Evolutionary conservation across 2,329 filamentous ascomycete genomes (phyloP).

Genomic region (Colletotrichum cereale): DNA sequence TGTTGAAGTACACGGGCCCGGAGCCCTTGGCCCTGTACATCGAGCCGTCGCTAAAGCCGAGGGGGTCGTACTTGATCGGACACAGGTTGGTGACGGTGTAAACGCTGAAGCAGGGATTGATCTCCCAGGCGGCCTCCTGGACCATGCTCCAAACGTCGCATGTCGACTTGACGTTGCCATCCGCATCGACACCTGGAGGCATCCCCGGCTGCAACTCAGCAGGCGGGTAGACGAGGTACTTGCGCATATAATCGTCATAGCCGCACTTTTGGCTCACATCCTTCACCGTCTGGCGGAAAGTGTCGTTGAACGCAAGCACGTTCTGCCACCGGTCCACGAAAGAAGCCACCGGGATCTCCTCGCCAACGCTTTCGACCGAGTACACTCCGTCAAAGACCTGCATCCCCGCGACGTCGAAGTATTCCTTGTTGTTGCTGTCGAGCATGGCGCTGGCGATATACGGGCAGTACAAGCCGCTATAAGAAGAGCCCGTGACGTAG

Average conservation of each 20-base stretch:
- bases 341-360: slow-evolving; percentile 63
- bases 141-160: slow-evolving; percentile 71
- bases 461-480: slow-evolving; percentile 76
- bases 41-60: slow-evolving; percentile 76
- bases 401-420: slow-evolving; percentile 77
- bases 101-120: slow-evolving; percentile 85
- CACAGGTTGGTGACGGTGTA: slow-evolving; percentile 82
- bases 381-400: slow-evolving; percentile 80
- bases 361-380: slow-evolving; percentile 61
- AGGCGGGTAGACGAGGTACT: slow-evolving; percentile 78
- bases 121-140: slow-evolving; percentile 61
- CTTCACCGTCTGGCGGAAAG: slow-evolving; percentile 65
- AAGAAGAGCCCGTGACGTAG: slow-evolving; percentile 81
- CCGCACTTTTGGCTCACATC: slow-evolving; percentile 69
- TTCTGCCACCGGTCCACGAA: slow-evolving; percentile 72
- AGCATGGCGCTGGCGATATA: slow-evolving; percentile 82
- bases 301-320: slow-evolving; percentile 74
- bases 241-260: slow-evolving; percentile 69
- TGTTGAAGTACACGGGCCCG: slow-evolving; percentile 75
- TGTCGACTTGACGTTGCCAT: slow-evolving; percentile 51
- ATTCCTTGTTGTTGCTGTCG: slow-evolving; percentile 71
- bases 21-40: slow-evolving; percentile 73
- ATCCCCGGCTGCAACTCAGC: slow-evolving; percentile 67
- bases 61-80: slow-evolving; percentile 75
- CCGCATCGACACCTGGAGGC: slow-evolving; percentile 57